These are phyloP conservation scores for Trichaptum fuscoviolaceum DNA, from an alignment of 768 basidiomycete genomes.

Conservation along the genomic window DNA sequence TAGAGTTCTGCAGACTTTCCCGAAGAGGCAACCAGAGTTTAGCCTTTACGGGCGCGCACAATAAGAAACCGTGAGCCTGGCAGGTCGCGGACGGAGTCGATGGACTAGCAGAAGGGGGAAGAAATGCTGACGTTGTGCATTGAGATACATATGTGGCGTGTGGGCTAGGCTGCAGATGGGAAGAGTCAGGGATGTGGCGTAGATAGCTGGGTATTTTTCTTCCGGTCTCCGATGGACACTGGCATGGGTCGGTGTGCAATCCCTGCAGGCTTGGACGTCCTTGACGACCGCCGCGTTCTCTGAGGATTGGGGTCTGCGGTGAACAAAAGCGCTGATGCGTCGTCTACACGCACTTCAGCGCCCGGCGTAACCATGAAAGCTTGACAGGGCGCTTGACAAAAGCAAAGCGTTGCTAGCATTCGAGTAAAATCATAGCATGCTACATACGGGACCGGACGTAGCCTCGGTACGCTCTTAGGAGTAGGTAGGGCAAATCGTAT, in stretches of 20 bases:
- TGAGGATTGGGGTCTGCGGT: background rate
- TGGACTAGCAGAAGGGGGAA: no score
- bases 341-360: background rate
- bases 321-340: background rate
- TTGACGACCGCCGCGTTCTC: background rate
- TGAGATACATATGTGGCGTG: background rate
- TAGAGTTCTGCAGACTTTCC: background rate
- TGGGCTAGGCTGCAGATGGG: constrained; percentile 1
- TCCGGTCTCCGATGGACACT: background rate
- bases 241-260: background rate
- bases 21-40: background rate
- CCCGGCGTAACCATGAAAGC: background rate
- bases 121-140: background rate
- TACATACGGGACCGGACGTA: no score
- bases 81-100: no score
- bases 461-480: no score
- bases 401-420: background rate
- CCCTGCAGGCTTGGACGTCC: background rate
- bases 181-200: background rate
- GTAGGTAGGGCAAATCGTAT: no score
- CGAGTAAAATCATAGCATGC: background rate
- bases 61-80: background rate
- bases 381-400: constrained; percentile 1
- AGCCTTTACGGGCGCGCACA: constrained; percentile 1
- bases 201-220: background rate